Evolutionary conservation across 441 rosid species (phyloP).

Genomic region (Euphorbia schlechtendalii): DNA sequence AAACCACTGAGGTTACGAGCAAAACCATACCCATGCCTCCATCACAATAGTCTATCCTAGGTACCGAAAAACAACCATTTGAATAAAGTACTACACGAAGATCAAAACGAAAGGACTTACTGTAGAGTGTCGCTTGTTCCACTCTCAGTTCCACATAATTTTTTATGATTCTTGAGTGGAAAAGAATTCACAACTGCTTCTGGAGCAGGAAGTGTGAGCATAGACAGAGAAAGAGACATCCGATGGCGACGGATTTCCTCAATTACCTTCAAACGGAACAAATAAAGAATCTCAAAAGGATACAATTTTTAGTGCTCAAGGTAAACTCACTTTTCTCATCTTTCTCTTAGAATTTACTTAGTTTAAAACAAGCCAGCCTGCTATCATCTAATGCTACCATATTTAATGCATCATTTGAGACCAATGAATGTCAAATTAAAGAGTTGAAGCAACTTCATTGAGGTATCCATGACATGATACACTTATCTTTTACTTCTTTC

Average conservation of each 20-base stretch:
- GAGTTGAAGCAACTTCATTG: not conserved
- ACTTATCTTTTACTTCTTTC: not conserved
- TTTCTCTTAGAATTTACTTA: not conserved
- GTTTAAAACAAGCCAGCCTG: not conserved
- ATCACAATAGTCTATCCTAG: not conserved
- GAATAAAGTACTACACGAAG: not conserved
- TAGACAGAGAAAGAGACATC: conserved; percentile 37
- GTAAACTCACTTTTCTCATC: not conserved
- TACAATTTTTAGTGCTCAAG: not conserved
- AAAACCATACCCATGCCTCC: not conserved
- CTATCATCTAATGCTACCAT: not conserved
- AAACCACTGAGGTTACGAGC: not conserved
- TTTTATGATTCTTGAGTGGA: conserved; percentile 45
- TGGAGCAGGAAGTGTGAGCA: conserved; percentile 46
- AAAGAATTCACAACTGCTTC: conserved; percentile 59
- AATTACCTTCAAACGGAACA: conserved; percentile 40
- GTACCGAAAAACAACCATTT: not conserved
- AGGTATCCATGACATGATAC: too few relatives aligned
- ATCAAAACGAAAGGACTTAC: conserved; percentile 32
- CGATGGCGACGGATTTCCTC: conserved; percentile 63
- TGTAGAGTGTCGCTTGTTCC: conserved; percentile 32
- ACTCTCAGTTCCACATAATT: conserved; percentile 20
- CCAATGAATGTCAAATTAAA: not conserved
- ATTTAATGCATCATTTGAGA: not conserved
- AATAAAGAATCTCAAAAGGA: not conserved